A percentile compares a stretch with the other conserved stretches of the same genome.
phyloP scores from a whole-genome alignment of 1,284 basidiomycete genomes.

The Malassezia globosa region DNA sequence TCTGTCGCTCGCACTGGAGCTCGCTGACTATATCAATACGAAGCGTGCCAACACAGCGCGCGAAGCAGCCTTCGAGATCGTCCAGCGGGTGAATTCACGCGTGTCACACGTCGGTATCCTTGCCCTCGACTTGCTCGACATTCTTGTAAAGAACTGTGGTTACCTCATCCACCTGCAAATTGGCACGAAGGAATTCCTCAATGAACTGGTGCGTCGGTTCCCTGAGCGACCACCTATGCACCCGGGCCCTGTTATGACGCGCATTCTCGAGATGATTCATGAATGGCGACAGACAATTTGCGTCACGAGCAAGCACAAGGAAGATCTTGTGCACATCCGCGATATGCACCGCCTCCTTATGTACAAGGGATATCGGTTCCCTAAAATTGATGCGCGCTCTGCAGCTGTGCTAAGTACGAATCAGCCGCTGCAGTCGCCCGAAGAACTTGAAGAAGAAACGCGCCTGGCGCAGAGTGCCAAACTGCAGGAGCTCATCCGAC shows the following conservation, averaged over 20 bases:
- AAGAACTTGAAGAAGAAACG: slow-evolving; percentile 92
- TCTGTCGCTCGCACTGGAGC: slow-evolving; percentile 80
- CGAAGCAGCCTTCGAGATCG: slow-evolving; percentile 73
- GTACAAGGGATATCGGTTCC: slow-evolving; percentile 59
- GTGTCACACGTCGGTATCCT: slow-evolving; percentile 80
- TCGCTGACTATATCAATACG: slow-evolving; percentile 79
- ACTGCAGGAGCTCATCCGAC: slow-evolving; percentile 89
- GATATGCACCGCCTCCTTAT: slow-evolving; percentile 93
- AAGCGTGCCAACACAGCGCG: slow-evolving; percentile 97
- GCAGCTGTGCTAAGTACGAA: slow-evolving; percentile 53
- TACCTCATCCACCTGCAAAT: slow-evolving; percentile 96
- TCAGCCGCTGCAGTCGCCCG: slow-evolving; percentile 65
- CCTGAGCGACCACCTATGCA: slow-evolving; percentile 93
- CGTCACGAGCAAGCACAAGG: slow-evolving; percentile 76
- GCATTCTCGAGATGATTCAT: slow-evolving; percentile 85
- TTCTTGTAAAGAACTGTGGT: slow-evolving; percentile 85
- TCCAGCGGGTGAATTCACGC: slow-evolving; percentile 71
- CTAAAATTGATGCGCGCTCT: slow-evolving; percentile 36
- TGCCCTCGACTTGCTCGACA: slow-evolving; percentile 64
- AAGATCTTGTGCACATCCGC: slow-evolving; percentile 89
- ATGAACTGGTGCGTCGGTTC: slow-evolving; percentile 93
- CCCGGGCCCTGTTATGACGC: slow-evolving; percentile 82
- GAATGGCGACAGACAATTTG: slow-evolving; percentile 94
- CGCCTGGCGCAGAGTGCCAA: slow-evolving; percentile 89
- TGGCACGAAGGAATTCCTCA: slow-evolving; percentile 95